Evolutionary conservation across 441 rosid species (phyloP).

Genomic region (Cnidoscolus chayamansa): DNA sequence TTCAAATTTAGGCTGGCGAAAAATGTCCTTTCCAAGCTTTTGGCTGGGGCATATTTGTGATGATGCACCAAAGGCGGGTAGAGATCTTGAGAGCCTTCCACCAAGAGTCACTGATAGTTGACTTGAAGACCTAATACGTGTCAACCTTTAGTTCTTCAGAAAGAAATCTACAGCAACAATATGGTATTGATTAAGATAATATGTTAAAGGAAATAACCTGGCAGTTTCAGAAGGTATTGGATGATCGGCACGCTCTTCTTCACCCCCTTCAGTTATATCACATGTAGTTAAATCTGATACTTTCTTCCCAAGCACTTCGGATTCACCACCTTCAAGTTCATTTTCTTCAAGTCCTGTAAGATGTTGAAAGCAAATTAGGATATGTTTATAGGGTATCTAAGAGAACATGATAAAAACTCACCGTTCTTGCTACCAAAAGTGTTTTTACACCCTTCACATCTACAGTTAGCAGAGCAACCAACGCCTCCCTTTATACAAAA

Average conservation of each 20-base stretch:
- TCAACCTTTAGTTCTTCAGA: constrained; percentile 2
- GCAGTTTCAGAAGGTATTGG: constrained; percentile 20
- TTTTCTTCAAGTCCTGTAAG: constrained; percentile 35
- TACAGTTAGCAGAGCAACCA: constrained; percentile 85
- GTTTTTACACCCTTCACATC: constrained; percentile 96
- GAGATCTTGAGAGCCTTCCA: constrained; percentile 49
- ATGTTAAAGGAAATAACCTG: constrained; percentile 28
- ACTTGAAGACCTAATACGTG: constrained; percentile 41
- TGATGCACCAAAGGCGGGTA: constrained; percentile 44
- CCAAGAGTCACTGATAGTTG: constrained; percentile 44
- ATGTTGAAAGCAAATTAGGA: constrained; percentile 17
- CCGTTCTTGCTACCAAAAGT: constrained; percentile 77
- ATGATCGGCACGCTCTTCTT: constrained; percentile 30
- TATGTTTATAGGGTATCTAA: neutral
- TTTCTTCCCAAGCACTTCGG: constrained; percentile 23
- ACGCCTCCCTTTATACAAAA: constrained; percentile 69
- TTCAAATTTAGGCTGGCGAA: constrained; percentile 42
- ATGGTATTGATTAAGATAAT: neutral
- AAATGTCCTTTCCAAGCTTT: constrained; percentile 20
- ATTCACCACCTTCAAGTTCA: constrained; percentile 26
- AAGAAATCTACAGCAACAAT: neutral
- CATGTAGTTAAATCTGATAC: constrained; percentile 19
- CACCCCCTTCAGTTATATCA: constrained; percentile 16
- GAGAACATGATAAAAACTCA: constrained; percentile 31
- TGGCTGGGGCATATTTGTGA: constrained; percentile 31